Evolutionary conservation across 768 basidiomycete species (phyloP).

Genomic region (Kwoniella mangroviensis): DNA sequence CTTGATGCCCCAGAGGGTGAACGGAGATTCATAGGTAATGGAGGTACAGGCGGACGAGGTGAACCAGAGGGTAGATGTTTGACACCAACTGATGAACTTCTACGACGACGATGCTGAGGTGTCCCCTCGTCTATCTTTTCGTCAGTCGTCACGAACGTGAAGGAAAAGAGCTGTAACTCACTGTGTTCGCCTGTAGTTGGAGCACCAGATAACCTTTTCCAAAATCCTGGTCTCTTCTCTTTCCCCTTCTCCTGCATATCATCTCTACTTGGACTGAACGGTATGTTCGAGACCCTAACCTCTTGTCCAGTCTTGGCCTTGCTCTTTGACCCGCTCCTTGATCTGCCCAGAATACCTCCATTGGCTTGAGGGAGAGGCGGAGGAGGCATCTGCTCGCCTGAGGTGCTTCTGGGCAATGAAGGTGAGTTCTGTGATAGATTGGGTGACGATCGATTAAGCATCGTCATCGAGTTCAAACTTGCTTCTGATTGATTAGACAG

Average conservation of each 20-base stretch:
- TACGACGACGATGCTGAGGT: constrained; percentile 30
- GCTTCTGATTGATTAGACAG: constrained; percentile 4
- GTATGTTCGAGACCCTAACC: constrained; percentile 32
- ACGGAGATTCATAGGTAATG: constrained; percentile 44
- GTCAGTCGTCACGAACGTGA: not conserved
- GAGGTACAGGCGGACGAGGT: constrained; percentile 37
- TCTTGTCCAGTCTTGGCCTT: constrained; percentile 8
- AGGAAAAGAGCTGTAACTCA: constrained; percentile 10
- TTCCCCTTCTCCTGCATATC: constrained; percentile 22
- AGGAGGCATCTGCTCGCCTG: constrained; percentile 49
- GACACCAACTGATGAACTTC: constrained; percentile 38
- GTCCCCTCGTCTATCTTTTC: constrained; percentile 1
- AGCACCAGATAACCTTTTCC: constrained; percentile 45
- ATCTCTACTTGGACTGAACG: constrained; percentile 40
- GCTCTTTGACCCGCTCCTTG: constrained; percentile 31
- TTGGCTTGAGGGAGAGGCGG: constrained; percentile 36
- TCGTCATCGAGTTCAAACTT: constrained; percentile 10
- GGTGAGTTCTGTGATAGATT: constrained; percentile 17
- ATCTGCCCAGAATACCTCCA: constrained; percentile 6
- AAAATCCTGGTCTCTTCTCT: constrained; percentile 36
- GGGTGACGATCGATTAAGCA: constrained; percentile 28
- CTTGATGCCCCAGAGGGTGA: constrained; percentile 37
- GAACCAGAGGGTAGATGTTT: constrained; percentile 15
- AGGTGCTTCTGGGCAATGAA: constrained; percentile 33
- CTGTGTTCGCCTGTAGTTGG: constrained; percentile 16